Base-by-base conservation (phyloP, 2,329 filamentous ascomycete genomes). In the Penicillium sp. region DNA sequence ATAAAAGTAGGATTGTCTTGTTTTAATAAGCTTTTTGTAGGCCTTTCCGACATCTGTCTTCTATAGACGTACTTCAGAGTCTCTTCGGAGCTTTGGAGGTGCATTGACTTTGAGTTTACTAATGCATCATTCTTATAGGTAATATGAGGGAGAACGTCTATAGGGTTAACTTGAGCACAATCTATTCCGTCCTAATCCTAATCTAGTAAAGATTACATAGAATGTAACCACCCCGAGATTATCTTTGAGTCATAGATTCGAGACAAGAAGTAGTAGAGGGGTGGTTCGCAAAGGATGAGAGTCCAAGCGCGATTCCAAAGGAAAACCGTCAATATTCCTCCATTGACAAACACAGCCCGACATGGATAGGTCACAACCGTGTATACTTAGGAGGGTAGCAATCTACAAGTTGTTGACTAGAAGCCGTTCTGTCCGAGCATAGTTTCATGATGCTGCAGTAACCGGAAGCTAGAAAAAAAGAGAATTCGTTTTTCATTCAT, bases 331-430 rank as follows among this genome's bases (percentile, higher is more conserved):
- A 58, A 69, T 76, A 62, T 75, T 53, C 73, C 73, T 76, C 72
- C 65, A 64, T 56, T 76, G 72, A 76, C 73, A 74, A 75, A 75
- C 72, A 75, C 71, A 76, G 69, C 62, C 71, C 67, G 69, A 74
- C 73, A 76, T 72, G 67, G 71, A 47, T 60, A 61, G 59, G 69
- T 72, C 72, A 64, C 67, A 69, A 69, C 70, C 72, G 72, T 75
- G 73, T 69, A 75, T 76, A 76, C 72, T 74, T 62, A 70, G 70
- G 73, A 75, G 68, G 69, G 26, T 44, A 14, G 35, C 11, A 31
- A 33, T 49, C 42, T 41, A 52, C 50, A 20, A n/a, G 12, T 29
- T n/a, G 25, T 31, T 9, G 5, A 23, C n/a, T 51, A 33, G 14
- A 20, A 20, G 37, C 4, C 9, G 37, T 40, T 40, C 37, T 40